These are phyloP conservation scores for Davidsoniella australis DNA, from an alignment of 2,329 filamentous ascomycete genomes.

Conservation along the genomic window DNA sequence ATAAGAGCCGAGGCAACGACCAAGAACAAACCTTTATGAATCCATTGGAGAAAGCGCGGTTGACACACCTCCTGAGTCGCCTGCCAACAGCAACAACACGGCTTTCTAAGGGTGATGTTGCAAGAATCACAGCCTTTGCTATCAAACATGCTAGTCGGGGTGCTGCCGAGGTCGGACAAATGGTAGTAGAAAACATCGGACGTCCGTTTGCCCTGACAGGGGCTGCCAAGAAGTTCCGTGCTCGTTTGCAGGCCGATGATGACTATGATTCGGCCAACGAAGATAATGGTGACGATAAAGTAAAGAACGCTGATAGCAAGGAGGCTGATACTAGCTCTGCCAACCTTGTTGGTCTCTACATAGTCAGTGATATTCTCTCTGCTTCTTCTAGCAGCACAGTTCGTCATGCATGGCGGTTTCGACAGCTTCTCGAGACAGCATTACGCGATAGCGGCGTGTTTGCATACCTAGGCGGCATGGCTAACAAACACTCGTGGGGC, in stretches of 20 bases:
- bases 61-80: slow-evolving; percentile 68
- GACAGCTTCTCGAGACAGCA: slow-evolving; percentile 60
- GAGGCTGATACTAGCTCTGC: slow-evolving; percentile 51
- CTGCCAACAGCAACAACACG: slow-evolving; percentile 60
- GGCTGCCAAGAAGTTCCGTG: slow-evolving; percentile 29
- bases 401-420: slow-evolving; percentile 73
- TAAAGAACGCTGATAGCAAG: slow-evolving; percentile 21
- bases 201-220: slow-evolving; percentile 55
- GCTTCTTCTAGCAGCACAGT: slow-evolving; percentile 61
- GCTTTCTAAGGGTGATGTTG: slow-evolving; percentile 70
- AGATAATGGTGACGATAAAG: slow-evolving; percentile 18
- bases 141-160: slow-evolving; percentile 73
- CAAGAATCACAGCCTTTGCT: slow-evolving; percentile 71
- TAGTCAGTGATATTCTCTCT: slow-evolving; percentile 61
- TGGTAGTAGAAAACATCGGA: slow-evolving; percentile 68
- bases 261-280: not conserved
- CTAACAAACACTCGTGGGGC: slow-evolving; percentile 61
- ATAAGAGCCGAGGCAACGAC: slow-evolving; percentile 34
- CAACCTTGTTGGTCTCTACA: slow-evolving; percentile 65
- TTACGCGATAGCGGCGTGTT: slow-evolving; percentile 55
- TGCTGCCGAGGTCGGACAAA: slow-evolving; percentile 78
- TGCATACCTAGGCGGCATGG: slow-evolving; percentile 55
- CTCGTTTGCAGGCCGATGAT: not conserved
- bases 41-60: slow-evolving; percentile 66
- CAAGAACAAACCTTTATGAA: slow-evolving; percentile 50